These are phyloP conservation scores for Acidomyces sp. DNA, from an alignment of 495 filamentous ascomycete genomes.

Conservation along the genomic window DNA sequence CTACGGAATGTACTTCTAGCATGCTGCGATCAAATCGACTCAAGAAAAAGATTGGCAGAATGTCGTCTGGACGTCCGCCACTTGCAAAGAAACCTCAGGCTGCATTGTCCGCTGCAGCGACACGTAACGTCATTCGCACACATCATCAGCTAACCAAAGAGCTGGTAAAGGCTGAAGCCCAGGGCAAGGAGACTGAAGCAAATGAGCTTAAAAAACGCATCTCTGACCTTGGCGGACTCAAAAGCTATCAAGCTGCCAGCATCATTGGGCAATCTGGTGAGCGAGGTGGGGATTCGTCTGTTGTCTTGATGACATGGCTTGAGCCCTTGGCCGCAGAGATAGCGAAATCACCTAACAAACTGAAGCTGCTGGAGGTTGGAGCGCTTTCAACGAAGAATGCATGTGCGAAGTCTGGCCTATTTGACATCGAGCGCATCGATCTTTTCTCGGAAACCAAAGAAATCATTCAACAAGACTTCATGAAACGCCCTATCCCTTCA, in stretches of 20 bases:
- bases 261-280: conserved; percentile 69
- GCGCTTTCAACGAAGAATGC: conserved; percentile 75
- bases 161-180: conserved; percentile 49
- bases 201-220: conserved; percentile 47
- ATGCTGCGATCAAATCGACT: too few relatives aligned
- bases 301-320: conserved; percentile 77
- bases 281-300: conserved; percentile 84
- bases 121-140: conserved; percentile 65
- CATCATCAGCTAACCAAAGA: conserved; percentile 78
- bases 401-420: conserved; percentile 54
- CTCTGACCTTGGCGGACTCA: conserved; percentile 58
- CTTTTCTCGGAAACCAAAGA: conserved; percentile 68
- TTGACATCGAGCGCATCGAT: conserved; percentile 78
- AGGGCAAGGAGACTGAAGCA: conserved; percentile 46
- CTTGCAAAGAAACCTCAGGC: conserved; percentile 25
- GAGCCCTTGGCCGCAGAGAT: conserved; percentile 29
- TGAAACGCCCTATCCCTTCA: conserved; percentile 66
- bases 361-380: conserved; percentile 76
- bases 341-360: conserved; percentile 19
- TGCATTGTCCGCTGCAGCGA: conserved; percentile 65
- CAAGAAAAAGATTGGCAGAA: too few relatives aligned
- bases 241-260: conserved; percentile 80
- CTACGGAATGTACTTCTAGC: too few relatives aligned
- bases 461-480: conserved; percentile 86
- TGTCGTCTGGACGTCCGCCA: conserved; percentile 47